A percentile compares a stretch with the other conserved stretches of the same genome.
These are phyloP conservation scores for Pistacia integerrima DNA, from an alignment of 345 rosid genomes.

Conservation along the genomic window DNA sequence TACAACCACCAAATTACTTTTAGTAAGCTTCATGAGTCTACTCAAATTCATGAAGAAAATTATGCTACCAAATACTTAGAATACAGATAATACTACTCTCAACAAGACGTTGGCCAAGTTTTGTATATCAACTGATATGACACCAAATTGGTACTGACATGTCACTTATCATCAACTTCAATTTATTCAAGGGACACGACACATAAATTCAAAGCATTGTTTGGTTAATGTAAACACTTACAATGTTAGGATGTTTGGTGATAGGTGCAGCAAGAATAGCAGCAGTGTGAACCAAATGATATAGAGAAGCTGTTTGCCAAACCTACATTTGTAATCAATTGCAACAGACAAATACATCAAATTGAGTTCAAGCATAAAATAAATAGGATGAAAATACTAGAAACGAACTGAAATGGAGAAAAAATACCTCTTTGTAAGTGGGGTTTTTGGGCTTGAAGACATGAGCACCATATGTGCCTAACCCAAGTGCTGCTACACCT, in stretches of 20 bases:
- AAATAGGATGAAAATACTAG: neutral
- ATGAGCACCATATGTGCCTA: slow-evolving; percentile 93
- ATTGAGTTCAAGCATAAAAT: neutral
- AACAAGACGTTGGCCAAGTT: too few species aligned
- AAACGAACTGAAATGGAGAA: neutral
- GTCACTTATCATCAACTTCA: too few species aligned
- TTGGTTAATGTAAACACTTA: slow-evolving; percentile 28
- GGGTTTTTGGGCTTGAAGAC: slow-evolving; percentile 80
- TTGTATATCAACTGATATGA: too few species aligned
- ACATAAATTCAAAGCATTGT: too few species aligned
- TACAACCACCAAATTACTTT: neutral
- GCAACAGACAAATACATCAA: slow-evolving; percentile 7
- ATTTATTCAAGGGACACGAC: too few species aligned
- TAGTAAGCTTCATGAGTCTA: neutral
- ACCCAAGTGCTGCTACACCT: slow-evolving; percentile 87
- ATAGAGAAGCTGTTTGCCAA: slow-evolving; percentile 94
- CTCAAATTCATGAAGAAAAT: neutral
- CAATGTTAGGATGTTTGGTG: slow-evolving; percentile 69
- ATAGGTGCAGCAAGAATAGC: slow-evolving; percentile 80
- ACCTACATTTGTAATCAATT: slow-evolving; percentile 42
- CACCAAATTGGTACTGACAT: too few species aligned
- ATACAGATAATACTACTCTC: too few species aligned
- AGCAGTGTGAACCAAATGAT: slow-evolving; percentile 91
- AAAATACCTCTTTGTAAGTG: slow-evolving; percentile 66
- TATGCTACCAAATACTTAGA: neutral